These are phyloP conservation scores for Heliosperma pusillum DNA, from an alignment of 148 eudicot species.

Conservation along the genomic window DNA sequence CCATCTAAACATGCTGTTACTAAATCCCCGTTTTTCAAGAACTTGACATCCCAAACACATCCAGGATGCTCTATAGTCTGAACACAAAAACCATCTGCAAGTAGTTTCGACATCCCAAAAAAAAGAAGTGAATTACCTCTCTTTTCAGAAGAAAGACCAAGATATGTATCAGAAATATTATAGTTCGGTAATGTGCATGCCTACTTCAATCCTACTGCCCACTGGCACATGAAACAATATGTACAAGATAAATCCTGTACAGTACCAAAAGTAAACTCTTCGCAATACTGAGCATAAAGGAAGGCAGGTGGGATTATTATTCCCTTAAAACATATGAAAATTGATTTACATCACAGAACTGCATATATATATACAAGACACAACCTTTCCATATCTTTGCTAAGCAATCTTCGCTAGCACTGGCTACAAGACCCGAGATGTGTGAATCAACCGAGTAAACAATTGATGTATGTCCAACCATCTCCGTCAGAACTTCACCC, in stretches of 20 bases:
- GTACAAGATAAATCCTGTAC: background rate
- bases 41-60: slow-evolving; percentile 97
- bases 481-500: slow-evolving; percentile 84
- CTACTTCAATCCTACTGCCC: background rate
- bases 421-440: slow-evolving; percentile 71
- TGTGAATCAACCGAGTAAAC: slow-evolving; percentile 97
- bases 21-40: slow-evolving; percentile 88
- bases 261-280: background rate
- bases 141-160: background rate
- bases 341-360: background rate
- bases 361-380: slow-evolving; percentile 7
- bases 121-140: background rate
- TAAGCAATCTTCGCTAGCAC: slow-evolving; percentile 93
- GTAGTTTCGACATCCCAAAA: background rate
- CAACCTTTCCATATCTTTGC: slow-evolving; percentile 97
- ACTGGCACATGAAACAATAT: background rate
- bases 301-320: background rate
- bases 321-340: background rate
- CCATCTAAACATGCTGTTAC: slow-evolving; percentile 97
- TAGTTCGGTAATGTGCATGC: background rate
- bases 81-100: slow-evolving; percentile 81
- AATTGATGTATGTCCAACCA: slow-evolving; percentile 95
- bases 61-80: slow-evolving; percentile 99
- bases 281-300: slow-evolving; percentile 1
- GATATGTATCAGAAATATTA: background rate